Evolutionary conservation across 495 filamentous ascomycete genomes (phyloP).

Genomic region (Podospora pseudopauciseta): DNA sequence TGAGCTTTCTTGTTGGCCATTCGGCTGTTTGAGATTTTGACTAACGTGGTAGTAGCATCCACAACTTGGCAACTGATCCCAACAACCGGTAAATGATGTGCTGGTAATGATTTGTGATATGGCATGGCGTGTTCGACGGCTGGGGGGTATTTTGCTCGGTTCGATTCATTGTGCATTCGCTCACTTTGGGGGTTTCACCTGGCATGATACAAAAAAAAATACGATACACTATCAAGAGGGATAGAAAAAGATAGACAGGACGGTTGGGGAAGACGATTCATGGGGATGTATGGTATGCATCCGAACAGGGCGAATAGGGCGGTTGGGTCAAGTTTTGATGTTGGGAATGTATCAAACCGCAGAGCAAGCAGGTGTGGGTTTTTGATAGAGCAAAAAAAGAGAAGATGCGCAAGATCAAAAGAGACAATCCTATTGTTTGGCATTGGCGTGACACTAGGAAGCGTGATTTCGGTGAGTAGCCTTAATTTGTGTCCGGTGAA

Average conservation of each 20-base stretch:
- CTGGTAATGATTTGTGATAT: background rate
- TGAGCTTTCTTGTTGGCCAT: slow-evolving; percentile 6
- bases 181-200: background rate
- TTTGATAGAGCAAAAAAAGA: background rate
- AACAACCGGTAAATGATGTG: background rate
- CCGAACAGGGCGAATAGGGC: too few species aligned
- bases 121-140: background rate
- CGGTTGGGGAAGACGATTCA: background rate
- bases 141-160: background rate
- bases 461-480: background rate
- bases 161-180: background rate
- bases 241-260: background rate
- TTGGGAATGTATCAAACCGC: background rate
- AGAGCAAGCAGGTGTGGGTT: background rate
- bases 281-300: background rate
- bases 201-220: background rate
- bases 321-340: background rate
- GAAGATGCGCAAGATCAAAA: background rate
- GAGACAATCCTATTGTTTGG: background rate
- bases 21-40: background rate
- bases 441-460: background rate
- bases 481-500: background rate
- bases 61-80: slow-evolving; percentile 4
- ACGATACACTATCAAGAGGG: background rate
- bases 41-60: slow-evolving; percentile 2